These are phyloP conservation scores for Mucor sp. DNA, from an alignment of 371 early-diverging fungal genomes.

Conservation along the genomic window DNA sequence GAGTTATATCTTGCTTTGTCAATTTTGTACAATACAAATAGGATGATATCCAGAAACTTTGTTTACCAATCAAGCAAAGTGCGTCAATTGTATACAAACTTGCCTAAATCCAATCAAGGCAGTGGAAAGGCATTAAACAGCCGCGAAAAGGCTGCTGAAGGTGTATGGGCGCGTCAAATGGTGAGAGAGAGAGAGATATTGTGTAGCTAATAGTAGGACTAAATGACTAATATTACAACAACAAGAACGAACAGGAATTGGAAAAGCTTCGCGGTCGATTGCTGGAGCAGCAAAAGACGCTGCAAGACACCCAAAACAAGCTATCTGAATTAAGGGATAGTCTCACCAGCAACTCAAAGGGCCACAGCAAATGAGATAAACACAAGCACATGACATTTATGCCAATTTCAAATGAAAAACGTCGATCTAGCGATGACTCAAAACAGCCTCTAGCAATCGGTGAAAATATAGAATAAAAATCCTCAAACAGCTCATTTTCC, in stretches of 20 bases:
- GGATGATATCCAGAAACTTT: background rate
- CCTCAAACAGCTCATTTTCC: background rate
- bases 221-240: background rate
- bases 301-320: background rate
- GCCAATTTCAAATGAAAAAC: constrained; percentile 6
- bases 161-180: background rate
- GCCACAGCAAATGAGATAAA: background rate
- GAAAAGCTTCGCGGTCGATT: background rate
- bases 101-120: background rate
- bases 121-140: background rate
- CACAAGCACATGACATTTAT: constrained; percentile 5
- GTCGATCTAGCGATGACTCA: constrained; percentile 7
- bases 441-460: background rate
- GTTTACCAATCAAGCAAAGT: background rate
- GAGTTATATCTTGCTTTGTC: too few relatives aligned
- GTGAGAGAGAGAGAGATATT: too few relatives aligned
- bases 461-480: background rate
- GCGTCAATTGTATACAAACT: background rate
- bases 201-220: background rate
- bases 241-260: background rate
- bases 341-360: background rate
- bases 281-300: background rate
- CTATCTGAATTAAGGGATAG: background rate
- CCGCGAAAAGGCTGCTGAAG: background rate
- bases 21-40: background rate